Percentiles rank a stretch among this genome's conserved stretches.
These are phyloP conservation scores for Astragalus glycyphyllos DNA, from an alignment of 306 rosid species.

Conservation along the genomic window DNA sequence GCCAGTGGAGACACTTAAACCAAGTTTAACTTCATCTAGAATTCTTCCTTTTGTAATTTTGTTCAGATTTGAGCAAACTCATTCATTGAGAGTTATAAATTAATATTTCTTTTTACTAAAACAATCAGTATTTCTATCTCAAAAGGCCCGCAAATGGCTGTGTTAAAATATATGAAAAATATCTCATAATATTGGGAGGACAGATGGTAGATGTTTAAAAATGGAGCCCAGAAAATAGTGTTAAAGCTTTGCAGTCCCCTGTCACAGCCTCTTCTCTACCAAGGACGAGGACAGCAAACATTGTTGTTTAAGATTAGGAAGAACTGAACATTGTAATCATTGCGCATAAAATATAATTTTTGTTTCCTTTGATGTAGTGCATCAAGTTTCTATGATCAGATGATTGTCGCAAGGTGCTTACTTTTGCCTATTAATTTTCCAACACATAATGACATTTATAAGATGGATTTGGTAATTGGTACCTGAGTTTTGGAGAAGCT, in stretches of 20 bases:
- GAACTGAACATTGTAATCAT: constrained; percentile 10
- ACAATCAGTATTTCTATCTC: background rate
- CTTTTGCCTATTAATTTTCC: constrained; percentile 16
- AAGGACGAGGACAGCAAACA: constrained; percentile 20
- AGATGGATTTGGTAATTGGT: constrained; percentile 10
- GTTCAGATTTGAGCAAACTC: constrained; percentile 10
- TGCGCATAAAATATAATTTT: constrained; percentile 26
- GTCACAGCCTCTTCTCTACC: background rate
- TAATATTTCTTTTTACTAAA: background rate
- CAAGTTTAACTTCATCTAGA: background rate
- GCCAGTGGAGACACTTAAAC: constrained; percentile 4
- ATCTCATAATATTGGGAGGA: too few species aligned
- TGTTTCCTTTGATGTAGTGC: constrained; percentile 13
- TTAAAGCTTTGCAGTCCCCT: background rate
- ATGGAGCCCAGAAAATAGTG: background rate
- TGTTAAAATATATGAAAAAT: too few species aligned
- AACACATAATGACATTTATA: constrained; percentile 31
- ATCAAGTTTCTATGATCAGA: constrained; percentile 24
- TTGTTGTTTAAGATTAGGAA: constrained; percentile 3
- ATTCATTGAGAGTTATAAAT: background rate
- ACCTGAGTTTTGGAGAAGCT: constrained; percentile 50
- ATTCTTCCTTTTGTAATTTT: background rate
- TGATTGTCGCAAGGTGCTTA: constrained; percentile 25
- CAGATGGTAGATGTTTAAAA: background rate
- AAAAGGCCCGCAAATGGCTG: background rate